Evolutionary conservation across 345 rosid genomes (phyloP).

Genomic region (Pugionium cornutum): DNA sequence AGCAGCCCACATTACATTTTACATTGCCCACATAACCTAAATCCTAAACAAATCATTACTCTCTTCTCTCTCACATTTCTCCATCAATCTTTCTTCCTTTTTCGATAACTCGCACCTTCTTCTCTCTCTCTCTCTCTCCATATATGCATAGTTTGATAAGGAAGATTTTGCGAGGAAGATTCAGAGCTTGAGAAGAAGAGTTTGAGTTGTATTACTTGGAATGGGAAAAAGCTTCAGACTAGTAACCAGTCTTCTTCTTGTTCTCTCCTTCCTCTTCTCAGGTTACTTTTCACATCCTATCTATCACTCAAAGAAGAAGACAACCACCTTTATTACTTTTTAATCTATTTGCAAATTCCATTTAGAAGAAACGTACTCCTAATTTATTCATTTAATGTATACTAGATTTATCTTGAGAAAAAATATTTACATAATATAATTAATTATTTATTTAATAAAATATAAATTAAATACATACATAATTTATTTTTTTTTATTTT

Average conservation of each 20-base stretch:
- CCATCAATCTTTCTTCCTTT: slow-evolving; percentile 10
- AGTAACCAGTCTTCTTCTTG: slow-evolving; percentile 33
- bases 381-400: no score
- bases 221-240: slow-evolving; percentile 36
- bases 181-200: slow-evolving; percentile 21
- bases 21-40: slow-evolving; percentile 29
- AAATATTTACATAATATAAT: no score
- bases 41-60: slow-evolving; percentile 33
- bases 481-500: no score
- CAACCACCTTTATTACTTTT: neutral
- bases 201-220: slow-evolving; percentile 19
- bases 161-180: no score
- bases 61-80: neutral
- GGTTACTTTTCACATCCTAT: slow-evolving; percentile 22
- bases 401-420: no score
- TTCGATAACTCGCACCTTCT: slow-evolving; percentile 10
- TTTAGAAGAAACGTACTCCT: no score
- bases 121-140: neutral
- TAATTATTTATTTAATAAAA: no score
- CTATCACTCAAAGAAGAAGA: slow-evolving; percentile 19
- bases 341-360: no score
- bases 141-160: neutral
- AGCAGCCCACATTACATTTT: slow-evolving; percentile 29
- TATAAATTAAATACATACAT: no score
- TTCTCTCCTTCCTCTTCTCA: slow-evolving; percentile 33